Base-by-base conservation (phyloP, 2,329 filamentous ascomycete species). In the Helotiales sp. region DNA sequence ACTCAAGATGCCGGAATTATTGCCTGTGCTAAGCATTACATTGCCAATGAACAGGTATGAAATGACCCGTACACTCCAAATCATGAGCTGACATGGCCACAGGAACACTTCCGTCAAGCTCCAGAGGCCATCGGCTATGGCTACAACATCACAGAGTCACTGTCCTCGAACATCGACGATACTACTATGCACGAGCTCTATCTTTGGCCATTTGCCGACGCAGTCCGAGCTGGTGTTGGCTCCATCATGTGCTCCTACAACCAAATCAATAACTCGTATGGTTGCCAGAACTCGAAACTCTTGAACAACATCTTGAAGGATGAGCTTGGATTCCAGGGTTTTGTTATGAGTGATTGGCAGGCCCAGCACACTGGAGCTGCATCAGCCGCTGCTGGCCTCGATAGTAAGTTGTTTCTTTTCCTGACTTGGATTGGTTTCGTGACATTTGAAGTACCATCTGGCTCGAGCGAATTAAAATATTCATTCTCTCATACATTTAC, bases 241-340 rank as follows among this genome's bases (percentile, higher is more conserved):
- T 90, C 89, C 3, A 83, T 96, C 65, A 97, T 97, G 93, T 94
- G 93, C 78, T 89, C 89, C 0, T 97, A 97, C 74, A 91, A 93
- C 74, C 90, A 92, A 75, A 77, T 93, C 78, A 96, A 96, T 81
- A 93, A 93, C 78, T 92, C 88, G 7, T 93, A 93, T 72, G 85
- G 80, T 22, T 96, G 93, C 79, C 91, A 95, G 75, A 96, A 96
- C 81, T 91, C 89, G 32, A 89, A 91, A 74, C 79, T 91, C 10
- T 80, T 93, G 71, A 96, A 96, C 76, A 87, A 89, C 52, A 80
- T 96, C 2, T 82, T 96, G 72, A 96, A 96, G 81, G 85, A 86
- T 30, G 92, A 96, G 79, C 83, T 95, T 0, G 91, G 91, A 49
- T 95, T 95, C 80, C 91, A 93, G 72, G 92, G 92, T 0, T 93